Percentiles rank a stretch among this genome's conserved stretches.
Conservation (phyloP, 2,329 filamentous ascomycete genomes). For the Fonsecaea monophora region DNA sequence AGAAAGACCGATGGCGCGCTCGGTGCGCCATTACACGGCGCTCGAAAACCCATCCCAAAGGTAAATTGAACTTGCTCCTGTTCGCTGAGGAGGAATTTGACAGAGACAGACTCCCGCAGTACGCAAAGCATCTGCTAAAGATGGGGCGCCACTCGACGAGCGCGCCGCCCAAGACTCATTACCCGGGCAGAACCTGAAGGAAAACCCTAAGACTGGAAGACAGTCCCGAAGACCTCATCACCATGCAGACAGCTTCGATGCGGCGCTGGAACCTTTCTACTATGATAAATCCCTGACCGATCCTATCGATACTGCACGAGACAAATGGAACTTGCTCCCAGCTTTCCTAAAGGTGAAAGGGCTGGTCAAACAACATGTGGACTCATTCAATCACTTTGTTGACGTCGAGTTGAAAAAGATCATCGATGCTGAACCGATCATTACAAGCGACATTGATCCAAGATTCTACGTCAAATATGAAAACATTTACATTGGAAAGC, state of each 20-base stretch:
- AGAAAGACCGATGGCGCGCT: conserved; percentile 37
- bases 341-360: conserved; percentile 99
- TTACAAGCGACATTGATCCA: conserved; percentile 90
- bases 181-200: conserved; percentile 14
- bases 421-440: conserved; percentile 84
- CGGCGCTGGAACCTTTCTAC: conserved; percentile 72
- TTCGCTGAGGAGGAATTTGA: background rate
- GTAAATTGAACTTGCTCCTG: conserved; percentile 13
- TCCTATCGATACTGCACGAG: conserved; percentile 72
- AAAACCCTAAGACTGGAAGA: conserved; percentile 28
- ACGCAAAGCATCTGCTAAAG: conserved; percentile 24
- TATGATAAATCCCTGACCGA: conserved; percentile 71
- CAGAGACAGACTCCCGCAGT: conserved; percentile 17
- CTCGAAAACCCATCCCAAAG: conserved; percentile 34
- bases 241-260: conserved; percentile 60
- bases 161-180: background rate
- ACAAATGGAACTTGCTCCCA: conserved; percentile 96
- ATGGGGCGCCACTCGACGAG: background rate
- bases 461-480: conserved; percentile 87
- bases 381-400: conserved; percentile 98
- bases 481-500: conserved; percentile 84
- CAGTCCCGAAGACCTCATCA: conserved; percentile 29
- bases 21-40: conserved; percentile 21
- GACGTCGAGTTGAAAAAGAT: conserved; percentile 98
- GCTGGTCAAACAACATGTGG: conserved; percentile 94